Conservation (phyloP, 768 basidiomycete species). For the Boletus rubroflammeus region DNA sequence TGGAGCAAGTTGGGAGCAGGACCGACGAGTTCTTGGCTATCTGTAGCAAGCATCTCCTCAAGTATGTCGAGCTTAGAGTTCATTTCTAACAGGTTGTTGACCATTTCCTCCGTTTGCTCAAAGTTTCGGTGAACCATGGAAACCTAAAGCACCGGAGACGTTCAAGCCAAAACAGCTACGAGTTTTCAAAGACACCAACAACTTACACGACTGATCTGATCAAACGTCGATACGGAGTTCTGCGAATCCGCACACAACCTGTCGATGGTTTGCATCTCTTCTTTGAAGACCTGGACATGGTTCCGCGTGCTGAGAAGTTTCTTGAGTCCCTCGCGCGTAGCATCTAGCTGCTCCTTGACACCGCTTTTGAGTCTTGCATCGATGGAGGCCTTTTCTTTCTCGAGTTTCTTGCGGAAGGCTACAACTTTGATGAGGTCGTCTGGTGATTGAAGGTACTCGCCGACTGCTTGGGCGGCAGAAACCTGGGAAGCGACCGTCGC, state of each 20-base stretch:
- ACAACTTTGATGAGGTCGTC: slow-evolving; percentile 89
- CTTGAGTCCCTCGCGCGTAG: slow-evolving; percentile 83
- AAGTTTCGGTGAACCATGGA: slow-evolving; percentile 96
- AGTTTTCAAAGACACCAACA: neutral
- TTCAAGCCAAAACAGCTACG: neutral
- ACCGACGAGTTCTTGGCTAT: slow-evolving; percentile 75
- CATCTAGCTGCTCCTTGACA: slow-evolving; percentile 89
- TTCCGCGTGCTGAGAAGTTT: slow-evolving; percentile 74
- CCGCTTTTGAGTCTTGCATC: slow-evolving; percentile 87
- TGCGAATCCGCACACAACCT: slow-evolving; percentile 71
- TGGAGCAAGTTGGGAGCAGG: slow-evolving; percentile 85
- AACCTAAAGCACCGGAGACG: slow-evolving; percentile 54
- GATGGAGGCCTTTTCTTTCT: slow-evolving; percentile 95
- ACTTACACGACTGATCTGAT: slow-evolving; percentile 91
- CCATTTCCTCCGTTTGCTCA: slow-evolving; percentile 92
- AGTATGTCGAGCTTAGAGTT: slow-evolving; percentile 76
- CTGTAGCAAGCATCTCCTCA: slow-evolving; percentile 71
- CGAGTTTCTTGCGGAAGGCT: slow-evolving; percentile 87
- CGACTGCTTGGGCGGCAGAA: slow-evolving; percentile 82
- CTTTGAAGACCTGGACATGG: slow-evolving; percentile 77
- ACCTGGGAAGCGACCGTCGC: slow-evolving; percentile 49
- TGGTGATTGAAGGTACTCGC: slow-evolving; percentile 89
- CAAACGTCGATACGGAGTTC: slow-evolving; percentile 80
- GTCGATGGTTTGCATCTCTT: slow-evolving; percentile 82
- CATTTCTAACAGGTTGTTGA: slow-evolving; percentile 92